These are phyloP conservation scores for Candida ponderosae DNA, from an alignment of 805 yeast species.

Conservation along the genomic window DNA sequence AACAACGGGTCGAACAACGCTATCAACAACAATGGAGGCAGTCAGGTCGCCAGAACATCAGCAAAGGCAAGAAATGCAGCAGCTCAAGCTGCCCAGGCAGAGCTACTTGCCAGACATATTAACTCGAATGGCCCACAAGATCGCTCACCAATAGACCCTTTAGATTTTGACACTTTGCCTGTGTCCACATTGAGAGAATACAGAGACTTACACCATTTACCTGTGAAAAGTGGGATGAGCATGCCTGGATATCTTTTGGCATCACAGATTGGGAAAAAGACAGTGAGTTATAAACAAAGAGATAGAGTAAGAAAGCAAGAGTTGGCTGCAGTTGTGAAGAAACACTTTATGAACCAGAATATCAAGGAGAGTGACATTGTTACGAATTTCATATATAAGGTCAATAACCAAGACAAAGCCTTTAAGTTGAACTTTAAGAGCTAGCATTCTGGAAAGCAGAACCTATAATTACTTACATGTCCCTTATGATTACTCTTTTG, in stretches of 20 bases:
- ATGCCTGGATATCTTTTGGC: slow-evolving; percentile 63
- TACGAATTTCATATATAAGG: slow-evolving; percentile 82
- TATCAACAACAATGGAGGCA: too few relatives aligned
- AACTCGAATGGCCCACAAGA: slow-evolving; percentile 69
- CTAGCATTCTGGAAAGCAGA: too few relatives aligned
- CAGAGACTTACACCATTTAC: slow-evolving; percentile 48
- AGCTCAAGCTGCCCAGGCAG: slow-evolving; percentile 64
- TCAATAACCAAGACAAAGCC: slow-evolving; percentile 55
- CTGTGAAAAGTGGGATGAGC: slow-evolving; percentile 53
- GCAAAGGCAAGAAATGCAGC: slow-evolving; percentile 53
- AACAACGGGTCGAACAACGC: slow-evolving; percentile 1
- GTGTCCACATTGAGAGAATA: slow-evolving; percentile 63
- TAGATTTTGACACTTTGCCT: slow-evolving; percentile 64
- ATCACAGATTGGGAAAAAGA: slow-evolving; percentile 66
- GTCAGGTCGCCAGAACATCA: slow-evolving; percentile 31
- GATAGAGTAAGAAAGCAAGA: slow-evolving; percentile 50
- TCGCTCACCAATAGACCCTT: slow-evolving; percentile 39
- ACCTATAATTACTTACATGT: too few relatives aligned
- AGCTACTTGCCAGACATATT: slow-evolving; percentile 57
- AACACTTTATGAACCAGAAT: slow-evolving; percentile 54
- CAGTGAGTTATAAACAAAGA: slow-evolving; percentile 33
- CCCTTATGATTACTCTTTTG: not conserved
- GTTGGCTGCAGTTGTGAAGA: slow-evolving; percentile 51
- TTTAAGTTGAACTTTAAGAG: slow-evolving; percentile 34
- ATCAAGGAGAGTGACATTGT: slow-evolving; percentile 80